Conservation (phyloP, 495 filamentous ascomycete genomes). For the Penicillium canescens region DNA sequence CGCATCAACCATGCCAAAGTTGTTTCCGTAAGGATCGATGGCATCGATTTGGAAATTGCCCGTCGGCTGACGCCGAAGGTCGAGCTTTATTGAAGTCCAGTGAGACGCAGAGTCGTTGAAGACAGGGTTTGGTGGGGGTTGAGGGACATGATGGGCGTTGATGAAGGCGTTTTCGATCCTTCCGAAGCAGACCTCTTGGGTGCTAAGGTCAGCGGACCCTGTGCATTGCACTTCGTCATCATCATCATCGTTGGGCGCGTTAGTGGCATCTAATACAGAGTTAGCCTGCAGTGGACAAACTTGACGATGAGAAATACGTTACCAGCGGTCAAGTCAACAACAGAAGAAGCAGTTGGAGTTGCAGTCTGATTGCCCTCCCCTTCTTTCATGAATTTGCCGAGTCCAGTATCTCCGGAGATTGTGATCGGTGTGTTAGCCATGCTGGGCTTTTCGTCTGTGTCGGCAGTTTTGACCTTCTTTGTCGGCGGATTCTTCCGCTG, state of each 20-base stretch:
- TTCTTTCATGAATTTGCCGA: conserved; percentile 67
- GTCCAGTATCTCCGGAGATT: conserved; percentile 49
- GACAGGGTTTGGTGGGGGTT: conserved; percentile 55
- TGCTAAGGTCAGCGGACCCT: conserved; percentile 42
- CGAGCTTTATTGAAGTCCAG: conserved; percentile 75
- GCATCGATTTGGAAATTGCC: conserved; percentile 61
- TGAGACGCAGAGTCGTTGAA: conserved; percentile 32
- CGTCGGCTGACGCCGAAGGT: conserved; percentile 56
- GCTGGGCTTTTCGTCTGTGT: conserved; percentile 39
- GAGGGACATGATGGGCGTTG: conserved; percentile 67
- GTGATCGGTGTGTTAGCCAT: conserved; percentile 40
- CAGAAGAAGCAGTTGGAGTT: conserved; percentile 22
- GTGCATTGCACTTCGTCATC: conserved; percentile 48
- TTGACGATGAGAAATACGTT: conserved; percentile 4
- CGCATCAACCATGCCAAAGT: conserved; percentile 75
- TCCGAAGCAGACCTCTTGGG: conserved; percentile 81
- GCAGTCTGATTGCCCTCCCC: conserved; percentile 35
- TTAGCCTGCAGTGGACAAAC: not conserved
- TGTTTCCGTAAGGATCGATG: conserved; percentile 64
- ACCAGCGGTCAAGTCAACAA: conserved; percentile 69
- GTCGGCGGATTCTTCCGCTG: conserved; percentile 59
- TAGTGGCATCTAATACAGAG: conserved; percentile 17
- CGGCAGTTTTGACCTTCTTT: conserved; percentile 64
- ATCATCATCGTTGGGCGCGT: conserved; percentile 29
- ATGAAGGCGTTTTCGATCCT: conserved; percentile 69